These are phyloP conservation scores for Tulasnella sp. DNA, from an alignment of 768 basidiomycete genomes.

Conservation along the genomic window DNA sequence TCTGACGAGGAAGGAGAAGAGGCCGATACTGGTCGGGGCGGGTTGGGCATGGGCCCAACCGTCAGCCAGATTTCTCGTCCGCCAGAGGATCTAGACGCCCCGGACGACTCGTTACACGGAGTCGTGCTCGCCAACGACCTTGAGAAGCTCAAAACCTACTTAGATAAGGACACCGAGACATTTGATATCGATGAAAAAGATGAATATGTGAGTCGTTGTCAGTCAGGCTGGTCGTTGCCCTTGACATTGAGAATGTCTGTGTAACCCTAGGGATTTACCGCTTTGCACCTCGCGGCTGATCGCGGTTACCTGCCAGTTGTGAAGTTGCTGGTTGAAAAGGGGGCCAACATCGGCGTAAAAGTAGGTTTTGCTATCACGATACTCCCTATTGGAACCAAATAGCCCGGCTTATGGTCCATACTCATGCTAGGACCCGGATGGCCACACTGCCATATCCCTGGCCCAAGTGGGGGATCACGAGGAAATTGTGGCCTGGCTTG, in stretches of 20 bases:
- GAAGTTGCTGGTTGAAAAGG: conserved; percentile 45
- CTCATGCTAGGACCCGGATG: conserved; percentile 51
- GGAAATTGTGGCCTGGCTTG: conserved; percentile 36
- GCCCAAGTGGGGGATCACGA: conserved; percentile 49
- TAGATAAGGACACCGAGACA: conserved; percentile 26
- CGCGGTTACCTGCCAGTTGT: conserved; percentile 56
- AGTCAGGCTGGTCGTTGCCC: too few relatives aligned
- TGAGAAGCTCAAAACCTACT: conserved; percentile 34
- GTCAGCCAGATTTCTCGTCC: conserved; percentile 51
- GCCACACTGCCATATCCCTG: conserved; percentile 47
- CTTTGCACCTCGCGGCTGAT: conserved; percentile 80
- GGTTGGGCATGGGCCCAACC: conserved; percentile 44
- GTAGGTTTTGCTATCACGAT: conserved; percentile 31
- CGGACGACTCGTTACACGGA: conserved; percentile 43
- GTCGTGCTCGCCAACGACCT: conserved; percentile 51
- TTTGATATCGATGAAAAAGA: conserved; percentile 50
- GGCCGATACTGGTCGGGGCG: conserved; percentile 20
- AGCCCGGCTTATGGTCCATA: conserved; percentile 6
- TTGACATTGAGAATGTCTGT: too few relatives aligned
- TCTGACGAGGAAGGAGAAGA: conserved; percentile 15
- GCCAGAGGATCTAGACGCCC: conserved; percentile 22
- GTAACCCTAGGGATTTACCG: conserved; percentile 87
- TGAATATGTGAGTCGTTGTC: conserved; percentile 71
- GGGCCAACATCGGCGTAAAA: conserved; percentile 55
- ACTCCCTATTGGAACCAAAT: not conserved